Evolutionary conservation across 495 filamentous ascomycete genomes (phyloP).

Genomic region (Acidiella bohemica): DNA sequence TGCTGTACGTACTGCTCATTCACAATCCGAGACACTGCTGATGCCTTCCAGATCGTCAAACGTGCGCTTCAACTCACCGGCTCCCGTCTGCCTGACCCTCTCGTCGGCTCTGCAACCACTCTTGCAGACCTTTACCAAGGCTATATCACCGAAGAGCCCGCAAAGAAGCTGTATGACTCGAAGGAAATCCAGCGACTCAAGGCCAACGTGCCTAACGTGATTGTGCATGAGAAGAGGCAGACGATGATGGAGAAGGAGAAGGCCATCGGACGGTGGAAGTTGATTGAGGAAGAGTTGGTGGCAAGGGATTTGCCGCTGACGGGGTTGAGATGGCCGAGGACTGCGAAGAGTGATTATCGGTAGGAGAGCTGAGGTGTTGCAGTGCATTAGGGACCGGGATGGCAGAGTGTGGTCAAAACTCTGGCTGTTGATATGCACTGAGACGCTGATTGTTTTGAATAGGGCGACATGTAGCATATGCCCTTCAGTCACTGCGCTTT

Average conservation of each 20-base stretch:
- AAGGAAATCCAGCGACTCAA: conserved; percentile 32
- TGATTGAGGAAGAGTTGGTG: conserved; percentile 60
- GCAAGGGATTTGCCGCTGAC: conserved; percentile 36
- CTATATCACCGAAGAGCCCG: conserved; percentile 44
- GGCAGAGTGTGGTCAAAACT: too few relatives aligned
- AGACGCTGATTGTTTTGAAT: too few relatives aligned
- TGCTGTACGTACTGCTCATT: conserved; percentile 19
- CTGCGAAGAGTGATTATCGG: too few relatives aligned
- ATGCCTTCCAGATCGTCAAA: conserved; percentile 49
- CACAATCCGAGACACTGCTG: conserved; percentile 1
- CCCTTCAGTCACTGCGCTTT: too few relatives aligned
- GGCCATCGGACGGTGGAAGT: conserved; percentile 68
- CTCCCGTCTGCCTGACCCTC: conserved; percentile 54
- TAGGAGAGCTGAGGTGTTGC: too few relatives aligned
- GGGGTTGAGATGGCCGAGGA: conserved; percentile 4
- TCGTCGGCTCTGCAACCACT: conserved; percentile 40
- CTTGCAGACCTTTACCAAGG: conserved; percentile 41
- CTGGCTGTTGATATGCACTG: too few relatives aligned
- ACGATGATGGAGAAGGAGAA: conserved; percentile 59
- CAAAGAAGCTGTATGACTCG: conserved; percentile 38
- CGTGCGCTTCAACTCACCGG: conserved; percentile 66
- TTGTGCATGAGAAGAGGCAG: conserved; percentile 43
- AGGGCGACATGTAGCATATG: too few relatives aligned
- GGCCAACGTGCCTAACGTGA: conserved; percentile 52
- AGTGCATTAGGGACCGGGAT: too few relatives aligned